Percentiles rank a stretch among this genome's conserved stretches.
phyloP scores from a whole-genome alignment of 371 early-diverging fungal genomes.

The Lichtheimia hyalospora region DNA sequence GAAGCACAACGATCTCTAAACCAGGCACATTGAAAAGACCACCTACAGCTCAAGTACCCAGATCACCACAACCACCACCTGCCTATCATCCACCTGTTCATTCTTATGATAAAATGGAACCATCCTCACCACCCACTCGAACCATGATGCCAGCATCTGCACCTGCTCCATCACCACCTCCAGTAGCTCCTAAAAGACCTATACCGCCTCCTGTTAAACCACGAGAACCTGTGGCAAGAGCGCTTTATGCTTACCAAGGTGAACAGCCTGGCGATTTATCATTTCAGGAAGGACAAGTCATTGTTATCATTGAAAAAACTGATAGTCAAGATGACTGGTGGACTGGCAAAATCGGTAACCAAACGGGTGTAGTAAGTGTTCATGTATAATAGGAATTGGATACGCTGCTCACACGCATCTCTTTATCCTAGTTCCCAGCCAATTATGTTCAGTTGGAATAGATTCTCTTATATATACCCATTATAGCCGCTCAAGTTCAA shows the following conservation, averaged over 20 bases:
- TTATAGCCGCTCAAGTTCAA: neutral
- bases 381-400: neutral
- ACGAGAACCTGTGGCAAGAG: slow-evolving; percentile 46
- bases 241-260: slow-evolving; percentile 71
- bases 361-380: slow-evolving; percentile 59
- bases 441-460: slow-evolving; percentile 69
- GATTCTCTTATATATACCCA: neutral
- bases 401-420: neutral
- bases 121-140: neutral
- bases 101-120: neutral
- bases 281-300: slow-evolving; percentile 76
- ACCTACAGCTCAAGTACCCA: slow-evolving; percentile 1
- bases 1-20: slow-evolving; percentile 9
- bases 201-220: neutral
- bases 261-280: slow-evolving; percentile 70
- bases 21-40: slow-evolving; percentile 8
- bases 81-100: neutral
- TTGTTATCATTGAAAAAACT: slow-evolving; percentile 63
- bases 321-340: slow-evolving; percentile 82
- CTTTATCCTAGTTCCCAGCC: slow-evolving; percentile 65
- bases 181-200: neutral
- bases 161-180: neutral
- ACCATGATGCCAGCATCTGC: neutral
- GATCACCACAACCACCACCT: slow-evolving; percentile 1
- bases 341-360: slow-evolving; percentile 68